Evolutionary conservation across 2,329 filamentous ascomycete species (phyloP), one percentile per base, ranked within the genome.

Genomic region (Trichoderma arundinaceum): DNA sequence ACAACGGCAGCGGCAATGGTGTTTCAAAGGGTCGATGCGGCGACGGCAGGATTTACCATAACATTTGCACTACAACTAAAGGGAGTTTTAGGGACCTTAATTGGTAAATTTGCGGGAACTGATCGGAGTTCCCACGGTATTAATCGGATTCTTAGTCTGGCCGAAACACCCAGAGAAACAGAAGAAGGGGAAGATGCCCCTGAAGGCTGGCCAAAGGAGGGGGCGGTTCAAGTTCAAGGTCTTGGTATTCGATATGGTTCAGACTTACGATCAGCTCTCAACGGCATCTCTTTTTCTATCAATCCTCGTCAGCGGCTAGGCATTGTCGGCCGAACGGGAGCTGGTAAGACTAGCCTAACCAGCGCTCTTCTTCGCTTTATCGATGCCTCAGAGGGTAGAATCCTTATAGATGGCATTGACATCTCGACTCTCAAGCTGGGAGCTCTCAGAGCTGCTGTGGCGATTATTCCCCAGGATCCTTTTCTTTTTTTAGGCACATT

Each of bases 281-380:
- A 52, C 1, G 12, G 2, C 19, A 17, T 67, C 9, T 57, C 32
- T 13, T 54, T 66, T 41, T 54, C 35, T 2, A 13, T 66, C 17
- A 38, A 53, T 8, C 57, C 62, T n/a, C 4, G 22, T 7, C 32
- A 63, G 39, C 63, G 66, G 9, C 38, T 68, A 4, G 66, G 58
- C 8, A 64, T 68, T 7, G 63, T 68, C 5, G 58, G 66, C n/a
- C 66, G 66, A 4, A 66, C 66, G 15, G 64, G 66, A 12, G 51
- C 66, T 2, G 66, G 64, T 5, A 68, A 68, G 33, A 66, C 63
- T 33, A 64, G 51, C 35, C 38, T 68, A 9, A 52, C 46, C 7
- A 66, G n/a, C 15, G 64, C 66, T 5, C 28, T 68, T 28, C 35
- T 51, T 8, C 52, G 64, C 4, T 64, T 68, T 44, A 60, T 66